A percentile compares a stretch with the other conserved stretches of the same genome.
These are phyloP conservation scores for Saussurea involucrata DNA, from an alignment of 129 eudicot species.

Conservation along the genomic window DNA sequence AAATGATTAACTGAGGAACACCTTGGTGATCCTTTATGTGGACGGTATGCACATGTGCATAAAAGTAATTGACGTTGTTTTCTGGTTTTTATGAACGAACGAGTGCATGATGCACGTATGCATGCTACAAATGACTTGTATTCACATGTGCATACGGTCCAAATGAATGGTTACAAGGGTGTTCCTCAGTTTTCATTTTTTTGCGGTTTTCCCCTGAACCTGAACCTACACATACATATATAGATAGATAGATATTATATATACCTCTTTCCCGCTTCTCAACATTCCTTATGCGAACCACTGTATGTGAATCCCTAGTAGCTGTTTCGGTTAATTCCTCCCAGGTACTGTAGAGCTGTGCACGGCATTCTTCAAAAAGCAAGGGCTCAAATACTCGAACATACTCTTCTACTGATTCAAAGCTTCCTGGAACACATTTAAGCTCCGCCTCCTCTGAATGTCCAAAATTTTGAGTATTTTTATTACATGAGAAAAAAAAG, in stretches of 20 bases:
- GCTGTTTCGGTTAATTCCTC: constrained; percentile 69
- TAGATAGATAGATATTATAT: not conserved
- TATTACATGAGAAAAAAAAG: constrained; percentile 7
- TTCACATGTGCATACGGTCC: no score
- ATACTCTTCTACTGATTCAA: constrained; percentile 96
- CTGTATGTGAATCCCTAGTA: constrained; percentile 56
- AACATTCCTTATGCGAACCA: constrained; percentile 65
- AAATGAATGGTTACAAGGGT: no score
- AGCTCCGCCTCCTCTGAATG: constrained; percentile 89
- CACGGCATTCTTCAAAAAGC: constrained; percentile 97
- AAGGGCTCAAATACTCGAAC: constrained; percentile 87
- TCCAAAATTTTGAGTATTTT: constrained; percentile 3
- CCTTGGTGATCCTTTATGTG: no score
- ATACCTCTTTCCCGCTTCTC: constrained; percentile 94
- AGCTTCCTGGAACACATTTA: constrained; percentile 81
- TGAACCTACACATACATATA: no score
- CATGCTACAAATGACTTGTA: no score
- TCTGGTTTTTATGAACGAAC: no score
- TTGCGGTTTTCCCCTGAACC: no score
- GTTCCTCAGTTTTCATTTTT: no score
- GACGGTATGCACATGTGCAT: no score
- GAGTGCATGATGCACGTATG: no score
- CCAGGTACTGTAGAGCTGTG: constrained; percentile 97
- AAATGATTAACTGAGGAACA: no score
- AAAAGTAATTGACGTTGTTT: no score